Percentiles rank a stretch among this genome's conserved stretches.
phyloP scores from a whole-genome alignment of 768 basidiomycete genomes.

The Gautieria morchelliformis region DNA sequence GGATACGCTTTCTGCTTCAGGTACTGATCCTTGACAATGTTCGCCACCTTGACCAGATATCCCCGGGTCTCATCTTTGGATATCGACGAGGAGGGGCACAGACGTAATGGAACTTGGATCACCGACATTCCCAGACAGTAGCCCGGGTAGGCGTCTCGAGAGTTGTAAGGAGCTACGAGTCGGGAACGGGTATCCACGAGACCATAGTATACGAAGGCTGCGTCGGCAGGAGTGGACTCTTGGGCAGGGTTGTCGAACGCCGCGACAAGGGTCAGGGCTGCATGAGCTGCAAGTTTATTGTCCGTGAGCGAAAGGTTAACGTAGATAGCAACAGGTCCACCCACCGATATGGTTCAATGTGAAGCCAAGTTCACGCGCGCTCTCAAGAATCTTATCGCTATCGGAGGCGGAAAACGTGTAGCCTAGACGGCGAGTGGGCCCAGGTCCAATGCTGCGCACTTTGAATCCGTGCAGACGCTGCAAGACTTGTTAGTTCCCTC shows the following conservation, averaged over 20 bases:
- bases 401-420: slow-evolving; percentile 12
- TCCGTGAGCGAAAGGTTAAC: background rate
- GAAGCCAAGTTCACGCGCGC: background rate
- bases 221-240: background rate
- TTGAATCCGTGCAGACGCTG: background rate
- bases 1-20: slow-evolving; percentile 10
- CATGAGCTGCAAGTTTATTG: slow-evolving; percentile 14
- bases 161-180: slow-evolving; percentile 11
- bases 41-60: slow-evolving; percentile 9
- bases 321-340: background rate
- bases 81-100: slow-evolving; percentile 11
- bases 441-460: background rate
- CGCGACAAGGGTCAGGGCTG: slow-evolving; percentile 13
- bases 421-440: background rate
- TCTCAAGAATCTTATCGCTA: slow-evolving; percentile 7
- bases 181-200: slow-evolving; percentile 15
- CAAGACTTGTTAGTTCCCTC: background rate
- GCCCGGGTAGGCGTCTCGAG: background rate
- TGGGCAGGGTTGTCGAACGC: slow-evolving; percentile 16
- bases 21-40: slow-evolving; percentile 11
- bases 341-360: slow-evolving; percentile 8
- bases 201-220: slow-evolving; percentile 13
- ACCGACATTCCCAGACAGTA: slow-evolving; percentile 13
- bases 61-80: background rate
- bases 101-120: slow-evolving; percentile 12